Conservation (phyloP, 306 rosid species). For the Ormosia semicastrata region DNA sequence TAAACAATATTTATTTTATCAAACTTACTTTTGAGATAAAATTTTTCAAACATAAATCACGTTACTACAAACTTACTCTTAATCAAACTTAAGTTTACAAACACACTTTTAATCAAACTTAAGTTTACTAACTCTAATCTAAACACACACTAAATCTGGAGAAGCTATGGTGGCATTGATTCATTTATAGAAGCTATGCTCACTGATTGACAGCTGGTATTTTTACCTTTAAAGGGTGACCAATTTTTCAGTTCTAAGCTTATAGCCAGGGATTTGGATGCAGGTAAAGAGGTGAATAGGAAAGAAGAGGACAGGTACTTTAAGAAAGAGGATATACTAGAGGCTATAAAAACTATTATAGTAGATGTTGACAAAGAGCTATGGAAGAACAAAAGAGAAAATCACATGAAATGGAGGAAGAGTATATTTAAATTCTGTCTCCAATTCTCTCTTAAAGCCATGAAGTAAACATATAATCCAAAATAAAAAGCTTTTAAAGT, state of each 20-base stretch:
- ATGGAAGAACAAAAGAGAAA: slow-evolving; percentile 37
- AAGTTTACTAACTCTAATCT: too few species aligned
- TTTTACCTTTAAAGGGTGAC: slow-evolving; percentile 50
- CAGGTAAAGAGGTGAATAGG: slow-evolving; percentile 46
- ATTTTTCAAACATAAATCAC: too few species aligned
- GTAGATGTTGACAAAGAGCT: slow-evolving; percentile 29
- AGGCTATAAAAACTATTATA: slow-evolving; percentile 40
- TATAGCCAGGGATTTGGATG: slow-evolving; percentile 22
- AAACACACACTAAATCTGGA: too few species aligned
- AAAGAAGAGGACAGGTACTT: slow-evolving; percentile 45
- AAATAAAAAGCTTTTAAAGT: too few species aligned
- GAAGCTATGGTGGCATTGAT: slow-evolving; percentile 51
- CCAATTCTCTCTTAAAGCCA: too few species aligned
- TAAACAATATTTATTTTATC: too few species aligned
- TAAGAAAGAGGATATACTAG: slow-evolving; percentile 33
- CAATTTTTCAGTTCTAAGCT: slow-evolving; percentile 52
- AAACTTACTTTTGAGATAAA: too few species aligned
- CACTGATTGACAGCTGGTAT: slow-evolving; percentile 45
- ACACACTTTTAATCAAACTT: too few species aligned
- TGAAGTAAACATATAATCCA: too few species aligned
- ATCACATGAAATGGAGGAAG: slow-evolving; percentile 41
- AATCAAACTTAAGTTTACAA: too few species aligned
- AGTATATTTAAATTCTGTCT: too few species aligned
- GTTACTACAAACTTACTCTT: too few species aligned
- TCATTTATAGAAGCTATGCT: slow-evolving; percentile 50